Evolutionary conservation across 2,329 filamentous ascomycete genomes (phyloP), one percentile per base, ranked within the genome.

Genomic region (Thelonectria discophora): DNA sequence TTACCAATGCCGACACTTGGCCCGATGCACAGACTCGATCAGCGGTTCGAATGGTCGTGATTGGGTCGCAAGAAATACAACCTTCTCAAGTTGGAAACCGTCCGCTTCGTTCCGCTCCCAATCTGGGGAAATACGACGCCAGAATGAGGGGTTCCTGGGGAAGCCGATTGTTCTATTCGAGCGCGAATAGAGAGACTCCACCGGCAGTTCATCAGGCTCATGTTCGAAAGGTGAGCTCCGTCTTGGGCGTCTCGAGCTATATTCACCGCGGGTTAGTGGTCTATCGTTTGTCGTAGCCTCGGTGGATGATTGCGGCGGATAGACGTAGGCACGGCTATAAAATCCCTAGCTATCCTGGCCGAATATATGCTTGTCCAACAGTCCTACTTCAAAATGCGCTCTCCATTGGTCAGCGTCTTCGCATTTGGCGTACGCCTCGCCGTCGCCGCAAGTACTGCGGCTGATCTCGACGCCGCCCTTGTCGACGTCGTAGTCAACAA

Each of bases 401-500:
- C 51, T 51, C 27, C 34, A 5, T 55, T 45, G 51, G 39, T 60
- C 42, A 55, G 27, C 12, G 8, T 56, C 4, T 18, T 60, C 45
- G 57, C 43, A 13, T 34, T 60, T 7, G 40, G 47, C 24, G 21
- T 56, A 20, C 58, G 32, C 43, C 11, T 52, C 10, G 58, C 37
- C n/a, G 40, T 42, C 3, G 52, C 52, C n/a, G 52, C 55, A 11
- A 24, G 21, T 5, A 40, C 42, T 24, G 51, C 47, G 5, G 47
- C 40, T 9, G 52, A 47, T 6, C 52, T 60, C 20, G 58, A 55
- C 43, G 39, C 58, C n/a, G 62, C 57, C 5, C 49, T 71, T 3
- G 52, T 59, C 2, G 52, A 58, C 13, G 45, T 78, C 8, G 49
- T 64, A 1, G 59, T 78, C 2, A 69, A 65, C 40, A 79, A 79